A percentile compares a stretch with the other conserved stretches of the same genome.
These are phyloP conservation scores for Lactuca sativa DNA, from an alignment of 129 eudicot genomes.

Conservation along the genomic window DNA sequence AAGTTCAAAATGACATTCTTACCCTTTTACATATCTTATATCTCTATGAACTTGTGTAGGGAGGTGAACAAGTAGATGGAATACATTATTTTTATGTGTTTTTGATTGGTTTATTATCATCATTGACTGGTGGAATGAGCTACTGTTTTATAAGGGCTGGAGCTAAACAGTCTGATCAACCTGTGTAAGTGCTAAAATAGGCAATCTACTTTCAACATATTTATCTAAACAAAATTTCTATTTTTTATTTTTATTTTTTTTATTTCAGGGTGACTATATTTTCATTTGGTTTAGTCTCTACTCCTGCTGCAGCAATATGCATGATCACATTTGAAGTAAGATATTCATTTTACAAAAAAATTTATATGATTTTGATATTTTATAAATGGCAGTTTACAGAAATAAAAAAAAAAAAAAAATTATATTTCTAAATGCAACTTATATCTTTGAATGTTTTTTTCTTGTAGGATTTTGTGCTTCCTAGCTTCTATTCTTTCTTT, in stretches of 20 bases:
- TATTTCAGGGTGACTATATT: conserved; percentile 48
- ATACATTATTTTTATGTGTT: conserved; percentile 32
- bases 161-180: conserved; percentile 58
- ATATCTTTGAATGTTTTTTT: neutral
- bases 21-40: neutral
- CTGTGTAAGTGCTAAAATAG: conserved; percentile 41
- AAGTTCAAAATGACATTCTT: neutral
- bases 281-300: conserved; percentile 40
- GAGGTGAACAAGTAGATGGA: conserved; percentile 21
- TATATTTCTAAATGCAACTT: neutral
- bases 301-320: conserved; percentile 49
- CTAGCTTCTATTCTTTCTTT: conserved; percentile 38
- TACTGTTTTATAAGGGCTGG: conserved; percentile 53
- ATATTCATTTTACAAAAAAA: neutral
- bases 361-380: neutral
- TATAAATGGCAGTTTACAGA: too few species aligned
- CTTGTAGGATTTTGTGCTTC: conserved; percentile 50
- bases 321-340: conserved; percentile 47
- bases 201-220: neutral
- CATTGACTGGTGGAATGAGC: conserved; percentile 45
- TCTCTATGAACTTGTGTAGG: conserved; percentile 17
- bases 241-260: neutral
- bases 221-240: neutral
- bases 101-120: conserved; percentile 47
- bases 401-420: too few species aligned